Evolutionary conservation across 495 filamentous ascomycete species (phyloP).

Genomic region (Trichoderma asperelloides): DNA sequence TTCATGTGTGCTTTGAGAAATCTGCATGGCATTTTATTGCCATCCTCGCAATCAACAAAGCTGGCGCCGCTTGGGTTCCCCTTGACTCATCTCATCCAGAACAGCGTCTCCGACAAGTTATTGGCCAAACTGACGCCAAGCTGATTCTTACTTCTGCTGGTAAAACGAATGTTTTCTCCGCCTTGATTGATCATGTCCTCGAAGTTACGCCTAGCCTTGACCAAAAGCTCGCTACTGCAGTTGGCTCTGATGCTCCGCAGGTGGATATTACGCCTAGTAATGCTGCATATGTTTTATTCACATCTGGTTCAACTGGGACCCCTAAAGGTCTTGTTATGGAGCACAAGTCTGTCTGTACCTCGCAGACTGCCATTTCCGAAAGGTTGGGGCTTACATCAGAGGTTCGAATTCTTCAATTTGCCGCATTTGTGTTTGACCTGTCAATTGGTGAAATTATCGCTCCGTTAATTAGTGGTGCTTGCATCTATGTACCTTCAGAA

Average conservation of each 20-base stretch:
- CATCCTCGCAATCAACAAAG: constrained; percentile 32
- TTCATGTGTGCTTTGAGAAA: constrained; percentile 51
- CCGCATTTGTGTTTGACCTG: constrained; percentile 60
- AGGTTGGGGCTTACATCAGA: constrained; percentile 29
- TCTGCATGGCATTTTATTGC: constrained; percentile 39
- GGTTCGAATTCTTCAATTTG: constrained; percentile 55
- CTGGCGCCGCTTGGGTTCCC: background rate
- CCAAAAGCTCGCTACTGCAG: background rate
- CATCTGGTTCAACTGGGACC: constrained; percentile 46
- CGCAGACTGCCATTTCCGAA: constrained; percentile 25
- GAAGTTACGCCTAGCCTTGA: background rate
- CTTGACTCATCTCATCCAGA: constrained; percentile 37
- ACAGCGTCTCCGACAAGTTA: constrained; percentile 28
- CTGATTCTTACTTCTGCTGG: background rate
- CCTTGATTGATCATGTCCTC: background rate
- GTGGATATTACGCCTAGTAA: constrained; percentile 38
- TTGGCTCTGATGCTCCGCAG: background rate
- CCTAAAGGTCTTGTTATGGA: constrained; percentile 36
- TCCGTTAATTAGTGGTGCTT: constrained; percentile 47
- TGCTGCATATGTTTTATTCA: constrained; percentile 43
- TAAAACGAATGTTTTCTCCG: background rate
- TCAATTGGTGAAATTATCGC: constrained; percentile 58
- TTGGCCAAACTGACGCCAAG: background rate
- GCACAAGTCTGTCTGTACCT: constrained; percentile 28
- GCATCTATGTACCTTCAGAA: constrained; percentile 42